A percentile compares a stretch with the other conserved stretches of the same genome.
Conservation (phyloP, 768 basidiomycete species). For the Clavulina sp. region DNA sequence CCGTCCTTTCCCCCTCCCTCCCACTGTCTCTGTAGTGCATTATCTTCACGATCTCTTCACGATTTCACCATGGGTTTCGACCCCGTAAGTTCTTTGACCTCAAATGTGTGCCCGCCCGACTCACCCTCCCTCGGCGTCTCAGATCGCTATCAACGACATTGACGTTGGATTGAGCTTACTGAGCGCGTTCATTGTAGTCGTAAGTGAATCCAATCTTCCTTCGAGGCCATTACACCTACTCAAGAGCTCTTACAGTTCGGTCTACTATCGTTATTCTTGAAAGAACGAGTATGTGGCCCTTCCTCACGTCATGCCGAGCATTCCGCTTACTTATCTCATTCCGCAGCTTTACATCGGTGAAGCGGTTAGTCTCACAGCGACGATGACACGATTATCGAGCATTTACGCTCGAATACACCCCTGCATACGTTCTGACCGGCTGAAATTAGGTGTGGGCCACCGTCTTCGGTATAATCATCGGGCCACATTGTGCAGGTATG, state of each 20-base stretch:
- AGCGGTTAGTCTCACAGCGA: no score
- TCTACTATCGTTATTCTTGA: slow-evolving; percentile 84
- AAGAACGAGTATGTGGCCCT: slow-evolving; percentile 47
- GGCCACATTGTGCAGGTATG: slow-evolving; percentile 6
- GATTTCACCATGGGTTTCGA: neutral
- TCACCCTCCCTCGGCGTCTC: neutral
- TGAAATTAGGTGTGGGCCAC: no score
- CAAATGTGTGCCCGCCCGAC: neutral
- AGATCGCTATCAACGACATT: slow-evolving; percentile 46
- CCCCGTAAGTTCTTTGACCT: slow-evolving; percentile 3
- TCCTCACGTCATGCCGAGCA: neutral
- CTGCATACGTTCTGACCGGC: no score
- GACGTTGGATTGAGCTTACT: slow-evolving; percentile 67
- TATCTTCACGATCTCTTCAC: no score
- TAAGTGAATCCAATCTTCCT: slow-evolving; percentile 19
- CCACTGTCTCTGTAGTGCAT: no score
- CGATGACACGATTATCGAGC: no score
- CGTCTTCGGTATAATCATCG: slow-evolving; percentile 79
- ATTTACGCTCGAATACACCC: no score
- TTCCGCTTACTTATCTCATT: neutral
- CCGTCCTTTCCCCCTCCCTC: no score
- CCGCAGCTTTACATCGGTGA: slow-evolving; percentile 78
- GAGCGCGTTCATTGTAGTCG: slow-evolving; percentile 66
- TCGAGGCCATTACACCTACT: slow-evolving; percentile 1
- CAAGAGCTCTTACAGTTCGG: slow-evolving; percentile 42